A percentile compares a stretch with the other conserved stretches of the same genome.
Conservation (phyloP, 2,329 filamentous ascomycete genomes). For the Coniosporium tulheliwenetii region DNA sequence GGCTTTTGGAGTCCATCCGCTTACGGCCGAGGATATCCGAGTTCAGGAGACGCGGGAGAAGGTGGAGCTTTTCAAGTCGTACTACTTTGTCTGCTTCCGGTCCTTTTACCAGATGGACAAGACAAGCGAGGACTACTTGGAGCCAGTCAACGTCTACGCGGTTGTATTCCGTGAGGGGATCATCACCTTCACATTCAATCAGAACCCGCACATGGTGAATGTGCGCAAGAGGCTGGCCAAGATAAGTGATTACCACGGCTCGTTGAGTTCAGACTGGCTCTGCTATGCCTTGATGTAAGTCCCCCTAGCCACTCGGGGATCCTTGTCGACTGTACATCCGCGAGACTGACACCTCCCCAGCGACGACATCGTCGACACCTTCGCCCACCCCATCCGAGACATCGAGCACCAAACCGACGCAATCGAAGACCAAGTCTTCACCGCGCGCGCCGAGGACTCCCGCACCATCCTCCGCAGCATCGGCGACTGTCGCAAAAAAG, state of each 20-base stretch:
- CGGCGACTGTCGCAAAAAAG: conserved; percentile 81
- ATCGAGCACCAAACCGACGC: conserved; percentile 80
- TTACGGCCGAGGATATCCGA: conserved; percentile 92
- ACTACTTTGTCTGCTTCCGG: conserved; percentile 96
- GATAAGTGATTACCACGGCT: conserved; percentile 81
- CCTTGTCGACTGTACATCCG: background rate
- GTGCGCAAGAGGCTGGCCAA: conserved; percentile 85
- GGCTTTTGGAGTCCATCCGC: conserved; percentile 85
- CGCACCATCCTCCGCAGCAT: conserved; percentile 76
- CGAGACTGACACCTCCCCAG: conserved; percentile 23
- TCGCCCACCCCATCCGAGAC: conserved; percentile 74
- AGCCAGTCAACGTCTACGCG: conserved; percentile 92
- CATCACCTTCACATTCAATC: conserved; percentile 82
- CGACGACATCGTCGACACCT: conserved; percentile 94
- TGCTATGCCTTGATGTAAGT: conserved; percentile 92
- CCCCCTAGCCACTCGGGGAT: background rate
- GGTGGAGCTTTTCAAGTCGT: conserved; percentile 91
- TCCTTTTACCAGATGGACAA: conserved; percentile 79
- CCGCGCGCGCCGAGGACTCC: conserved; percentile 80
- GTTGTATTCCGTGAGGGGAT: conserved; percentile 93
- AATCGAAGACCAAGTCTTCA: conserved; percentile 92
- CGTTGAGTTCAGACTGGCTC: conserved; percentile 88
- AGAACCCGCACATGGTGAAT: conserved; percentile 73
- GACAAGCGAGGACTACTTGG: conserved; percentile 66
- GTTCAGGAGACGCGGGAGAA: conserved; percentile 95